Conservation (phyloP, 768 basidiomycete genomes). For the Stropharia rugosoannulata region DNA sequence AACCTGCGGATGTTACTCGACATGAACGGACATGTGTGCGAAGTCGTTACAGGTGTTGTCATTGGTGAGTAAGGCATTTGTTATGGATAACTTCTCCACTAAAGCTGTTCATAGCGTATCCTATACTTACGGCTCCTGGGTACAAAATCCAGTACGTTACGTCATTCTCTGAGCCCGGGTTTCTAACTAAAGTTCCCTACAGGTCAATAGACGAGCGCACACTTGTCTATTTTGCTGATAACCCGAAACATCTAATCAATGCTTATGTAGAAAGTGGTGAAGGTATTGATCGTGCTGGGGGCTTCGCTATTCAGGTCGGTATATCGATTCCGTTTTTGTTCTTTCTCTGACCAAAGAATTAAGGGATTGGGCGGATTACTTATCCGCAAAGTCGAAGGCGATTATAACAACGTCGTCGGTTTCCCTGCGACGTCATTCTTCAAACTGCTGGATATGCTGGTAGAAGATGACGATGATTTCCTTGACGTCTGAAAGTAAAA, state of each 20-base stretch:
- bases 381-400: constrained; percentile 84
- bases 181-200: background rate
- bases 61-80: constrained; percentile 53
- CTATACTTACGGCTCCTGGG: constrained; percentile 73
- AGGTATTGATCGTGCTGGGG: constrained; percentile 87
- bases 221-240: constrained; percentile 75
- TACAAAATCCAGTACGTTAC: constrained; percentile 63
- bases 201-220: constrained; percentile 85
- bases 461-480: constrained; percentile 79
- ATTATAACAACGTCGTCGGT: constrained; percentile 89
- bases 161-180: background rate
- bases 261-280: constrained; percentile 88
- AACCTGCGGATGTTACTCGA: constrained; percentile 87
- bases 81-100: background rate
- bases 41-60: constrained; percentile 90
- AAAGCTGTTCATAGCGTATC: constrained; percentile 52
- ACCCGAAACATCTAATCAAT: constrained; percentile 52
- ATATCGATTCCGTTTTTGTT: background rate
- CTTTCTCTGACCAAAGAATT: background rate
- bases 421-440: constrained; percentile 90
- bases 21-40: constrained; percentile 82
- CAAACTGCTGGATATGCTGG: constrained; percentile 63
- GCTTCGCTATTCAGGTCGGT: constrained; percentile 88
- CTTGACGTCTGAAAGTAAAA: constrained; percentile 37
- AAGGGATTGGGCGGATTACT: constrained; percentile 83